These are phyloP conservation scores for Malassezia globosa DNA, from an alignment of 1,284 basidiomycete genomes.

Conservation along the genomic window DNA sequence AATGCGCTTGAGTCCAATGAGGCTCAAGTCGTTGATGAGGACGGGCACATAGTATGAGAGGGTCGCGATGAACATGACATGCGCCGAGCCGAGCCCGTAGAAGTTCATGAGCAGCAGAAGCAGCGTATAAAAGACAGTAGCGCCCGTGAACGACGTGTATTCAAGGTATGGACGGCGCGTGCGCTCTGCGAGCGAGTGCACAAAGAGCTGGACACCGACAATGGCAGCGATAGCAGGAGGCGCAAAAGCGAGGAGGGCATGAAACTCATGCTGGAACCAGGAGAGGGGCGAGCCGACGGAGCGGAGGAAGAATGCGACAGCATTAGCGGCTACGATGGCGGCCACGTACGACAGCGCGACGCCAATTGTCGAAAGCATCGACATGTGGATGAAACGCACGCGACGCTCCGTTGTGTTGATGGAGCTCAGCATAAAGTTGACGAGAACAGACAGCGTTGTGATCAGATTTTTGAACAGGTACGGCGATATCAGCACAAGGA, in stretches of 20 bases:
- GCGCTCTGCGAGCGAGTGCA: constrained; percentile 53
- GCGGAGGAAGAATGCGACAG: constrained; percentile 63
- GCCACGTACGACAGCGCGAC: constrained; percentile 42
- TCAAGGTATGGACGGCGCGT: constrained; percentile 37
- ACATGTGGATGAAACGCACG: constrained; percentile 24
- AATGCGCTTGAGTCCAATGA: constrained; percentile 30
- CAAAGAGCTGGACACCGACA: constrained; percentile 57
- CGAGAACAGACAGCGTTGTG: constrained; percentile 33
- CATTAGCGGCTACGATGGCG: constrained; percentile 57
- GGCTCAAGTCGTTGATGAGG: constrained; percentile 33
- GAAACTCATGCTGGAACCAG: constrained; percentile 56
- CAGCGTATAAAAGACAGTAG: constrained; percentile 29
- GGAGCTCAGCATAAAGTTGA: constrained; percentile 43
- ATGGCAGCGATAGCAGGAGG: constrained; percentile 57
- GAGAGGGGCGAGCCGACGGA: constrained; percentile 53
- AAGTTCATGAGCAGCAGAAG: constrained; percentile 51
- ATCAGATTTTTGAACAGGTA: constrained; percentile 41
- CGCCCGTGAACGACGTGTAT: constrained; percentile 28
- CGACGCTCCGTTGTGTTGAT: constrained; percentile 44
- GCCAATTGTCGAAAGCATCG: constrained; percentile 27
- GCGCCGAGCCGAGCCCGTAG: constrained; percentile 59
- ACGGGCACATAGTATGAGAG: constrained; percentile 21
- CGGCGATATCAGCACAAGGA: constrained; percentile 52
- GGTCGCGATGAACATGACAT: constrained; percentile 57
- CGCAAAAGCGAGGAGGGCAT: constrained; percentile 64